Evolutionary conservation across 2,329 filamentous ascomycete genomes (phyloP), one percentile per base, ranked within the genome.

Genomic region (Leptosphaerulina australis): DNA sequence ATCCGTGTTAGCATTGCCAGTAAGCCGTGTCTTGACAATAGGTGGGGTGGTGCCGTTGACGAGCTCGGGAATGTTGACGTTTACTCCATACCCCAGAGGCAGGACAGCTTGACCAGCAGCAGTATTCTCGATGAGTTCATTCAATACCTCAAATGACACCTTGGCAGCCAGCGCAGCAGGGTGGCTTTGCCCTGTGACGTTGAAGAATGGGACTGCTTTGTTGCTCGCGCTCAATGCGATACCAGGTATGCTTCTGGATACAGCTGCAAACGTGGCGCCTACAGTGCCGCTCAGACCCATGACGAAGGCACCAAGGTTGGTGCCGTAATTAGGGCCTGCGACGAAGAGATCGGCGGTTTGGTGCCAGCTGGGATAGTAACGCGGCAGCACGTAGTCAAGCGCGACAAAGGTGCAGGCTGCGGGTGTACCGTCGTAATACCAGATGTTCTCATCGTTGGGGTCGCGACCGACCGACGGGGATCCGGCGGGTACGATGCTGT

Each of bases 361-460:
- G 59, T 78, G 72, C 60, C 76, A 80, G 11, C 63, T 69, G 1
- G 55, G 53, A 21, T 64, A 66, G 49, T 67, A 58, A 3, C 59
- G 58, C 4, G 81, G 81, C 12, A 84, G 71, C 7, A 84, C 78
- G 34, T 80, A 82, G 69, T 84, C 81, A 5, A 84, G 74, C 2
- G 77, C 81, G 4, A 84, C 79, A 49, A 83, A 79, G 1, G 79
- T 81, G 58, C 79, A 81, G 0, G 81, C 77, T 0, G 79, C 80
- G 0, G 82, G 80, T 0, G 81, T 85, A 17, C 82, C 81, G 44
- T 84, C 82, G 68, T 83, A 85, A 62, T 84, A 84, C 80, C 80
- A 84, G 55, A 85, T 81, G 52, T 81, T 75, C 43, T 71, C 71
- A 48, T 84, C 79, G 15, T 67, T 62, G 10, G 80, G 81, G 56